These are phyloP conservation scores for Penicillium aurantiogriseum DNA, from an alignment of 2,329 filamentous ascomycete genomes.

Conservation along the genomic window DNA sequence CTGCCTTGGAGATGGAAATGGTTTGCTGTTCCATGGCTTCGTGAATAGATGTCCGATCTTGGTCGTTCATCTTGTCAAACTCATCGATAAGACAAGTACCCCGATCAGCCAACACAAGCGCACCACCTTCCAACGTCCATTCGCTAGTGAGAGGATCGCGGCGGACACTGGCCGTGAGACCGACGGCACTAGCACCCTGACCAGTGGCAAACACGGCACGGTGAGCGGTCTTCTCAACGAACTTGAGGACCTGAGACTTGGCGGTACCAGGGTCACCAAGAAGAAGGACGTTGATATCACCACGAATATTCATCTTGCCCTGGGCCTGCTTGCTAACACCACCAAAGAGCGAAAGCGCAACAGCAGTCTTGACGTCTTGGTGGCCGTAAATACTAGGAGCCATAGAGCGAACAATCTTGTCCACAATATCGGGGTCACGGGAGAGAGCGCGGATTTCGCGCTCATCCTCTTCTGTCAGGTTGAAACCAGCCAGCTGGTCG, in stretches of 20 bases:
- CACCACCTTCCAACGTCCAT: conserved; percentile 96
- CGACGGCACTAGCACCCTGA: conserved; percentile 93
- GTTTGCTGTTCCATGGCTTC: conserved; percentile 99
- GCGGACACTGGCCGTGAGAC: conserved; percentile 94
- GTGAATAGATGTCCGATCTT: conserved; percentile 96
- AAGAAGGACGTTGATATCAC: conserved; percentile 95
- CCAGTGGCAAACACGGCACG: conserved; percentile 96
- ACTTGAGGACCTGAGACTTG: conserved; percentile 96
- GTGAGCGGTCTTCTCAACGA: conserved; percentile 95
- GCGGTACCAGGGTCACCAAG: conserved; percentile 96
- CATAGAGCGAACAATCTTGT: conserved; percentile 89
- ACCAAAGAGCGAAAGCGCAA: conserved; percentile 90
- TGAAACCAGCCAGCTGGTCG: conserved; percentile 94
- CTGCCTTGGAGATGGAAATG: conserved; percentile 97
- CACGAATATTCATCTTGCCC: conserved; percentile 85
- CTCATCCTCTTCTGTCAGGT: conserved; percentile 92
- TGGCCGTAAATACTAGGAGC: conserved; percentile 98
- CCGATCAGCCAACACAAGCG: conserved; percentile 88
- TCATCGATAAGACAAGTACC: conserved; percentile 97
- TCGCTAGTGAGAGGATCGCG: conserved; percentile 93
- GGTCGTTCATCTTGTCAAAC: conserved; percentile 99
- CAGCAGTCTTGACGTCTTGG: conserved; percentile 92
- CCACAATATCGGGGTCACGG: conserved; percentile 84
- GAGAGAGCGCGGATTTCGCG: conserved; percentile 83
- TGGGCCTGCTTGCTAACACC: conserved; percentile 89